These are phyloP conservation scores for Hippophae tibetana DNA, from an alignment of 306 rosid species.

Conservation along the genomic window DNA sequence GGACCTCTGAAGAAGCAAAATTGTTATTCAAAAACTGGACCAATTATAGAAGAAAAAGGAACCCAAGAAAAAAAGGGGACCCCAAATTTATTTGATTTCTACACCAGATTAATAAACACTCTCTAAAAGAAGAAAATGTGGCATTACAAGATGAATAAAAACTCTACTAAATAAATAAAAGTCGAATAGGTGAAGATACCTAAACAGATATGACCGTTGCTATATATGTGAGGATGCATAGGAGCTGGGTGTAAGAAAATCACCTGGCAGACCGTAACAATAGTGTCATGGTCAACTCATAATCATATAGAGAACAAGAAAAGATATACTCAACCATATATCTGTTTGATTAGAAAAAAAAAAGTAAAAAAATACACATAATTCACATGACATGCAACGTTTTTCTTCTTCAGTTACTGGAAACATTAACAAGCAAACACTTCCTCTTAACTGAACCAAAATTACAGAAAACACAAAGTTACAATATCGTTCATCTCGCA, in stretches of 20 bases:
- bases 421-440: too few species aligned
- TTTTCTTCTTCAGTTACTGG: too few species aligned
- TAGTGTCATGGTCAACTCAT: neutral
- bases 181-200: conserved; percentile 27
- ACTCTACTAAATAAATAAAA: neutral
- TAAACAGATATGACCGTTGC: conserved; percentile 97
- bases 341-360: too few species aligned
- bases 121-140: neutral
- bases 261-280: conserved; percentile 34
- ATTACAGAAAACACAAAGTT: too few species aligned
- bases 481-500: neutral
- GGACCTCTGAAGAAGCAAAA: neutral
- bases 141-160: neutral
- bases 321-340: too few species aligned
- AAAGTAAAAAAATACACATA: too few species aligned
- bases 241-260: conserved; percentile 87
- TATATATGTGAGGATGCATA: conserved; percentile 90
- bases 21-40: neutral
- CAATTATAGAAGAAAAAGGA: neutral
- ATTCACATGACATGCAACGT: too few species aligned
- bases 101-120: too few species aligned
- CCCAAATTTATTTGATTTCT: neutral
- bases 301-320: too few species aligned
- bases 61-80: neutral
- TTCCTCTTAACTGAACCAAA: neutral